Percentiles rank a stretch among this genome's conserved stretches.
These are phyloP conservation scores for Lasiodiplodia sp. DNA, from an alignment of 2,329 filamentous ascomycete genomes.

Conservation along the genomic window DNA sequence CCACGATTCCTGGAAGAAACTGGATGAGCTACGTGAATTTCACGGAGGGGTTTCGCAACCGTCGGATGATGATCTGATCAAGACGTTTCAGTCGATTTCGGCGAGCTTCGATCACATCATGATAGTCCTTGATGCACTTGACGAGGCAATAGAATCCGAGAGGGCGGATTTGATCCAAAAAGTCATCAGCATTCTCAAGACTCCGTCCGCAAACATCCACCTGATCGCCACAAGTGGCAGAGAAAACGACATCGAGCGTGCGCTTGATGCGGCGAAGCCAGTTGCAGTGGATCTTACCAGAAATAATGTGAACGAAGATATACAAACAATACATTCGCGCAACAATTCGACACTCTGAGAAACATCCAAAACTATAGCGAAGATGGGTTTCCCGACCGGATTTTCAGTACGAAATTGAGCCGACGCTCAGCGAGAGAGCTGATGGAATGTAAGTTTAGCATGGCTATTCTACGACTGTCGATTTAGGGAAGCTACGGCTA, in stretches of 20 bases:
- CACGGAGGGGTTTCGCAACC: no score
- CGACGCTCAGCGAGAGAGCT: not conserved
- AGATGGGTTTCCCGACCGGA: not conserved
- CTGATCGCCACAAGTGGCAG: not conserved
- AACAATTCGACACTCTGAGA: not conserved
- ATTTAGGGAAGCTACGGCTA: rapidly evolving
- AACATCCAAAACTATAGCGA: not conserved
- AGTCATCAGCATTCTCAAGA: not conserved
- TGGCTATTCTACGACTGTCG: no score
- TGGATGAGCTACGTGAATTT: no score
- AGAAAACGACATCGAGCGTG: not conserved
- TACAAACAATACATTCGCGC: not conserved
- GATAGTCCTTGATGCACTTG: no score
- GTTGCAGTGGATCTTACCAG: no score
- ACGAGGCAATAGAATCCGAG: not conserved
- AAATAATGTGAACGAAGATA: not conserved
- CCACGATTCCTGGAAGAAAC: no score
- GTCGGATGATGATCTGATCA: no score
- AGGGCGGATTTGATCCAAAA: not conserved
- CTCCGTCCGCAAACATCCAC: not conserved
- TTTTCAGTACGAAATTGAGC: not conserved
- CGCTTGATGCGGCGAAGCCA: not conserved
- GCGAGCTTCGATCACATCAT: no score
- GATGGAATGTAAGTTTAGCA: not conserved
- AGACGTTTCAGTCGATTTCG: no score